These are phyloP conservation scores for Suillus bovinus DNA, from an alignment of 768 basidiomycete species.

Conservation along the genomic window DNA sequence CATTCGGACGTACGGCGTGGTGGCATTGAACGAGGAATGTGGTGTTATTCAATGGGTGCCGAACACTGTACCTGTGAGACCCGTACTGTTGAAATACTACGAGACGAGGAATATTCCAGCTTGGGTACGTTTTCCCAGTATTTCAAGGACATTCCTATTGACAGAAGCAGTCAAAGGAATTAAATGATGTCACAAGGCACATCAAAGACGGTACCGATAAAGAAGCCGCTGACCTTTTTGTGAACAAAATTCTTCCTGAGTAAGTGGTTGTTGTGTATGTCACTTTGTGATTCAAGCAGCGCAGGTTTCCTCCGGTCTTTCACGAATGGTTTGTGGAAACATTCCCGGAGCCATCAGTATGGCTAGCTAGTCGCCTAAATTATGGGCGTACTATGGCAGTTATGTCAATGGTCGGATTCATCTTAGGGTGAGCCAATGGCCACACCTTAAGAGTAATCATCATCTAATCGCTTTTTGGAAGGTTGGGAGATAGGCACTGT, in stretches of 20 bases:
- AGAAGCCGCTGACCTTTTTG: constrained; percentile 53
- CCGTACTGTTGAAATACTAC: constrained; percentile 71
- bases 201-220: constrained; percentile 53
- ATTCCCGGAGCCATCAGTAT: constrained; percentile 94
- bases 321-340: constrained; percentile 98
- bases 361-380: constrained; percentile 85
- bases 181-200: constrained; percentile 46
- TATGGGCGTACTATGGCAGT: constrained; percentile 92
- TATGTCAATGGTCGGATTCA: constrained; percentile 98
- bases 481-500: constrained; percentile 96
- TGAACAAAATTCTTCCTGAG: constrained; percentile 55
- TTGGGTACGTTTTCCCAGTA: constrained; percentile 43
- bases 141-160: neutral
- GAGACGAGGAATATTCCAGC: constrained; percentile 44
- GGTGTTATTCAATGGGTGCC: constrained; percentile 99
- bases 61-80: constrained; percentile 82
- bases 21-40: constrained; percentile 95
- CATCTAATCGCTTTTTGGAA: constrained; percentile 27
- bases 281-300: neutral
- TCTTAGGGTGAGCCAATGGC: constrained; percentile 69
- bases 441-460: too few species aligned
- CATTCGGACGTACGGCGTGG: constrained; percentile 98
- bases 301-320: constrained; percentile 81
- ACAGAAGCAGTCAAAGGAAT: constrained; percentile 41
- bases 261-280: constrained; percentile 32